phyloP scores from a whole-genome alignment of 2,329 filamentous ascomycete genomes.

The Fusarium sp. region DNA sequence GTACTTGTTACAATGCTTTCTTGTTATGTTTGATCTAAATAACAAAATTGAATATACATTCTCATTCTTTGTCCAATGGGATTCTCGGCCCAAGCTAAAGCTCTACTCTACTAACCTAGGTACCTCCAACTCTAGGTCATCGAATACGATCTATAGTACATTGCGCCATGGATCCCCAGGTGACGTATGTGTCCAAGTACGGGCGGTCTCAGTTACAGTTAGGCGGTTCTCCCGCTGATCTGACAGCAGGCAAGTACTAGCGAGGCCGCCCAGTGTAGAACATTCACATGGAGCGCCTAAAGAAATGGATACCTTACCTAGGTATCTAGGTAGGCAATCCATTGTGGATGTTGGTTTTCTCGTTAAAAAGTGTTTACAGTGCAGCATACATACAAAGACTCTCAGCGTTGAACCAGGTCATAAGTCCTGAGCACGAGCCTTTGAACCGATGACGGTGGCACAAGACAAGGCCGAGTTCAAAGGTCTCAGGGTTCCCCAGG shows the following conservation, averaged over 20 bases:
- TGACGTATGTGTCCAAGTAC: conserved; percentile 1
- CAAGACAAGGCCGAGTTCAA: conserved; percentile 11
- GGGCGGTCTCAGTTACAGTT: neutral
- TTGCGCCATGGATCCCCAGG: conserved; percentile 15
- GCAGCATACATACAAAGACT: neutral
- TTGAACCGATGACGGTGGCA: conserved; percentile 8
- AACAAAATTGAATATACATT: neutral
- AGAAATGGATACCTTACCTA: neutral
- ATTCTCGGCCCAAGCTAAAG: neutral
- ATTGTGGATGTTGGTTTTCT: neutral
- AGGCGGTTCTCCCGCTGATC: conserved; percentile 19
- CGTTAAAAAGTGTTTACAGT: neutral
- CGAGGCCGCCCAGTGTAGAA: conserved; percentile 34
- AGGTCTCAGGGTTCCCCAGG: conserved; percentile 28
- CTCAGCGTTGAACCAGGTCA: neutral
- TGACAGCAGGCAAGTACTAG: conserved; percentile 21
- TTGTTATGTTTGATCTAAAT: neutral
- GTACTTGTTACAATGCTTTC: neutral
- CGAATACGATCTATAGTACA: conserved; percentile 7
- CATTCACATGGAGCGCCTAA: neutral
- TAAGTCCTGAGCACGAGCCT: conserved; percentile 17
- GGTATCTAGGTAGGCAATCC: neutral
- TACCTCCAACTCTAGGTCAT: neutral
- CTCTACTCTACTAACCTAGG: neutral
- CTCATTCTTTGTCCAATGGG: neutral